Evolutionary conservation across 768 basidiomycete genomes (phyloP), one percentile per base, ranked within the genome.

Genomic region (Hericium alpestre): DNA sequence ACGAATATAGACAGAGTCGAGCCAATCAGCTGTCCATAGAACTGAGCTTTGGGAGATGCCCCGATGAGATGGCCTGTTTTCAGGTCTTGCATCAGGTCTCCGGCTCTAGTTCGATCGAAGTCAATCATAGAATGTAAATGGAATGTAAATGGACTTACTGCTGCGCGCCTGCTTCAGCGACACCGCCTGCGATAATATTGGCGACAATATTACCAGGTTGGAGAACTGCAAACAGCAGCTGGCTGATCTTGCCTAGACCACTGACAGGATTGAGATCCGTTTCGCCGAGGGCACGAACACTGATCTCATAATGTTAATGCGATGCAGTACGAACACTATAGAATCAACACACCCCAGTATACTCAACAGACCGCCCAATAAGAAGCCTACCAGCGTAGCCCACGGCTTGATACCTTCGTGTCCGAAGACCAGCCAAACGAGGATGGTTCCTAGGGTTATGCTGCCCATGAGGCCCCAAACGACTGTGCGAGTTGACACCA

Each of bases 21-120:
- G 38, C 95, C 95, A 56, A 97, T 86, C 51, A 98, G 74, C 69
- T 98, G 92, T 9, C 92, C 91, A 64, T 85, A 94, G 68, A 97
- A 96, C 66, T 95, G 95, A 2, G 92, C 91, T 64, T 91, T 78
- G 50, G 95, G 95, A 22, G 93, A 94, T 9, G 93, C 93, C 61
- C 79, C 80, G 55, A 91, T 80, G n/a, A 98, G 74, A 69, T 96
- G 91, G 0, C 95, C 95, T 2, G 95, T 96, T 73, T 98, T 98
- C 58, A 98, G 74, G 70, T 98, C 95, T 73, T 98, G 95, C 95
- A 98, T 97, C 9, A 97, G 81, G 67, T 98, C 95, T 15, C 93
- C 95, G 7, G 94, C 93, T 69, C 90, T 93, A 61, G 56, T 63
- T 52, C 58, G 57, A 23, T 38, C 51, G 23, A 39, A 55, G 49